Evolutionary conservation across 305 asterid species (phyloP).

Genomic region (Fraxinus dipetala): DNA sequence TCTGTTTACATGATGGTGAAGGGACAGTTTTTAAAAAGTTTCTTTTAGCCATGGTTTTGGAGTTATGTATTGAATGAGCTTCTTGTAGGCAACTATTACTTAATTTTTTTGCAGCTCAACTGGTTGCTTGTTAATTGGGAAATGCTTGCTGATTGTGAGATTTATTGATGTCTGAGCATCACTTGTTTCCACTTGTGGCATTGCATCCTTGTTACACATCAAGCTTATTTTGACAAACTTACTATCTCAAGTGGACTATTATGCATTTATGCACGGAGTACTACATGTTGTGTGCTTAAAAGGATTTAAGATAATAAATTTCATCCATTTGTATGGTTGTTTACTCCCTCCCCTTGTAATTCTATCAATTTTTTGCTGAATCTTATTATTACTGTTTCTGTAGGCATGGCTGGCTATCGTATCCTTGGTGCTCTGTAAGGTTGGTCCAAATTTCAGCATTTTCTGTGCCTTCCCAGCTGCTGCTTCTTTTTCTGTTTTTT

Average conservation of each 20-base stretch:
- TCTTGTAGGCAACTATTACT: not conserved
- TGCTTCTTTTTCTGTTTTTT: not conserved
- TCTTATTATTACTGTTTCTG: slow-evolving; percentile 25
- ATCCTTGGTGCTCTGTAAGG: slow-evolving; percentile 89
- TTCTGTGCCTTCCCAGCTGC: not conserved
- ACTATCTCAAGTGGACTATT: not conserved
- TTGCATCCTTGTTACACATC: not conserved
- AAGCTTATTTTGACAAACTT: not conserved
- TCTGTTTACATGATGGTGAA: slow-evolving; percentile 18
- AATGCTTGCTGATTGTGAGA: not conserved
- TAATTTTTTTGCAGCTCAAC: not conserved
- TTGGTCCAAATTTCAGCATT: slow-evolving; percentile 33
- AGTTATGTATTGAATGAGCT: not conserved
- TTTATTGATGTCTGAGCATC: not conserved
- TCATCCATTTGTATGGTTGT: slow-evolving; percentile 22
- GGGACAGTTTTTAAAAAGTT: not conserved
- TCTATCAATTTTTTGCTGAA: not conserved
- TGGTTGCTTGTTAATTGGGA: not conserved
- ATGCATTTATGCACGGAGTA: not conserved
- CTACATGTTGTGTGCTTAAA: slow-evolving; percentile 5
- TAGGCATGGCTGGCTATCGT: slow-evolving; percentile 91
- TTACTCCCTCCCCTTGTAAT: slow-evolving; percentile 4
- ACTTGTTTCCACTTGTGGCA: not conserved
- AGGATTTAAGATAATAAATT: not conserved
- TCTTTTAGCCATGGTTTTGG: not conserved